These are phyloP conservation scores for Capsella bursapastoris DNA, from an alignment of 345 rosid genomes.

Conservation along the genomic window DNA sequence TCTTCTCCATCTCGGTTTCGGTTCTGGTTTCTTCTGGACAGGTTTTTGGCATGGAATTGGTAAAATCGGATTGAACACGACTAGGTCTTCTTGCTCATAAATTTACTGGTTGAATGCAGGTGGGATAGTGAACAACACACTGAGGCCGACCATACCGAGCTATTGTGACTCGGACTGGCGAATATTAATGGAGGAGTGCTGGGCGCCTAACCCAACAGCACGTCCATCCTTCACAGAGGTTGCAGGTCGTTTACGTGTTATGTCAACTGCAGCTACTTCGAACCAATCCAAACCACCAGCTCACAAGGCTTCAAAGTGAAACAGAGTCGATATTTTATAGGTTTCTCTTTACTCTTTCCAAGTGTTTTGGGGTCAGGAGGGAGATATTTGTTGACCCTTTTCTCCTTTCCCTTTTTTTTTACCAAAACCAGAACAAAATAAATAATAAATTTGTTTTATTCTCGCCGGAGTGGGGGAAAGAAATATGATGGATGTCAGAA, in stretches of 20 bases:
- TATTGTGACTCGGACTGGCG: conserved; percentile 75
- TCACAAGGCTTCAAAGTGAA: conserved; percentile 53
- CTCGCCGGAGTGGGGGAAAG: conserved; percentile 1
- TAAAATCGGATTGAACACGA: not conserved
- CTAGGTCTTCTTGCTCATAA: conserved; percentile 4
- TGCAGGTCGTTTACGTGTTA: conserved; percentile 60
- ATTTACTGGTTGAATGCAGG: conserved; percentile 49
- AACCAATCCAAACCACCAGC: conserved; percentile 62
- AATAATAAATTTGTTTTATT: conserved; percentile 32
- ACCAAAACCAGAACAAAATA: conserved; percentile 22
- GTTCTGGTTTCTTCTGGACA: not conserved
- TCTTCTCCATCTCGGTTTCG: not conserved
- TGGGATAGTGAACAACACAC: conserved; percentile 79
- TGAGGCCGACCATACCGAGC: conserved; percentile 80
- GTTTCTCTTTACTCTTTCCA: conserved; percentile 7
- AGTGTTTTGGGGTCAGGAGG: conserved; percentile 43
- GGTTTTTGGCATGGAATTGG: not conserved
- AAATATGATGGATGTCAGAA: not conserved
- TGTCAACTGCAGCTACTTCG: conserved; percentile 70
- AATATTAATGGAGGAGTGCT: conserved; percentile 84
- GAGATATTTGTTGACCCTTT: conserved; percentile 47
- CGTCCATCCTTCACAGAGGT: conserved; percentile 87
- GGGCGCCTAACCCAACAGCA: conserved; percentile 67
- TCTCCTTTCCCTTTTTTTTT: conserved; percentile 41
- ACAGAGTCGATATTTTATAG: conserved; percentile 25